Percentiles rank a stretch among this genome's conserved stretches.
Conservation (phyloP, 2,329 filamentous ascomycete genomes). For the Pyricularia sp. region DNA sequence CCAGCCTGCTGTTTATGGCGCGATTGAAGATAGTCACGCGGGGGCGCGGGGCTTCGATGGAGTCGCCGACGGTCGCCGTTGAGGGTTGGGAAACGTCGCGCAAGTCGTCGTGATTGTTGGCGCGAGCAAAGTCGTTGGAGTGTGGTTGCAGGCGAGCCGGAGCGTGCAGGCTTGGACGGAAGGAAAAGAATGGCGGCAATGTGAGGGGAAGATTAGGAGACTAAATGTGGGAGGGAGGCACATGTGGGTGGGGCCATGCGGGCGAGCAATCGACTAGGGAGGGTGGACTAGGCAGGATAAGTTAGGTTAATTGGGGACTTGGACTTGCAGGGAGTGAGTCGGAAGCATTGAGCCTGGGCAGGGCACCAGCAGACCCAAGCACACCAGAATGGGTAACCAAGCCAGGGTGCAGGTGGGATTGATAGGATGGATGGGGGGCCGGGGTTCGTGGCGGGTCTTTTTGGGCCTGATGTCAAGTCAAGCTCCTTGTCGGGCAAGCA, state of each 20-base stretch:
- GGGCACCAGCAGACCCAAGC: neutral
- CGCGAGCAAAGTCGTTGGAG: neutral
- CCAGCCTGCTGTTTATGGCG: neutral
- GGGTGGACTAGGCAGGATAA: neutral
- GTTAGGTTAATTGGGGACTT: neutral
- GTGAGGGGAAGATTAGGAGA: neutral
- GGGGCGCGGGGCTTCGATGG: neutral
- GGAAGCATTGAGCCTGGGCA: conserved; percentile 1
- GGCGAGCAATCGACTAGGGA: neutral
- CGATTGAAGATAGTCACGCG: neutral
- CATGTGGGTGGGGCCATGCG: neutral
- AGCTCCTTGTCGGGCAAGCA: neutral
- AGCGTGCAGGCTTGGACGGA: neutral
- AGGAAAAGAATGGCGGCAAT: neutral
- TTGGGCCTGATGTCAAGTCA: neutral
- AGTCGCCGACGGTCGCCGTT: neutral
- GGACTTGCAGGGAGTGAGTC: conserved; percentile 1
- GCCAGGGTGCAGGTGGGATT: neutral
- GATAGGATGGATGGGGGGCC: neutral
- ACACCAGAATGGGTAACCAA: neutral
- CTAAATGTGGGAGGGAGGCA: neutral
- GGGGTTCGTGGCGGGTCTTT: neutral
- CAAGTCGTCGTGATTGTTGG: neutral
- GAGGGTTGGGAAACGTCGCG: neutral
- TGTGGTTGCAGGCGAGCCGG: neutral